A percentile compares a stretch with the other conserved stretches of the same genome.
These are phyloP conservation scores for Setomelanomma holmii DNA, from an alignment of 2,329 filamentous ascomycete species.

Conservation along the genomic window DNA sequence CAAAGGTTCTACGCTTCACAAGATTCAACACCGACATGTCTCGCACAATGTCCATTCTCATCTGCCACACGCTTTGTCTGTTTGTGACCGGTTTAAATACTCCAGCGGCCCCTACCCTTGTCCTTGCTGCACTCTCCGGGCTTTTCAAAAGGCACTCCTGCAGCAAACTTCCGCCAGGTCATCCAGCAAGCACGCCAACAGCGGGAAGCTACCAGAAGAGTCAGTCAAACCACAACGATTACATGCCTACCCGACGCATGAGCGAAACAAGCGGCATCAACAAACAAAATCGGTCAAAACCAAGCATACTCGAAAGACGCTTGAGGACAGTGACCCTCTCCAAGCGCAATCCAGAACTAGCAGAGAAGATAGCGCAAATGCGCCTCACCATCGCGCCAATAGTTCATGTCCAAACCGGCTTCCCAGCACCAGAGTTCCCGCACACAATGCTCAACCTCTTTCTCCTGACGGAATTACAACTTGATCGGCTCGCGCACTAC, in stretches of 20 bases:
- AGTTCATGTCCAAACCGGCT: constrained; percentile 64
- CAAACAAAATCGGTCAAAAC: constrained; percentile 15
- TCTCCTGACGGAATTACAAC: constrained; percentile 73
- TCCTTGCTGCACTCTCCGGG: constrained; percentile 14
- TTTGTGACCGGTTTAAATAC: constrained; percentile 39
- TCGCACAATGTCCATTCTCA: constrained; percentile 30
- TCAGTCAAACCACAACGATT: neutral
- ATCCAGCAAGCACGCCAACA: neutral
- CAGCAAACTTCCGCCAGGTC: constrained; percentile 15
- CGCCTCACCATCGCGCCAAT: constrained; percentile 71
- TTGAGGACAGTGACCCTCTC: constrained; percentile 14
- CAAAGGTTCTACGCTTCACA: constrained; percentile 31
- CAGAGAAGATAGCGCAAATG: constrained; percentile 70
- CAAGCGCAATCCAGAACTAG: constrained; percentile 56
- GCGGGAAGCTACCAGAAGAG: neutral
- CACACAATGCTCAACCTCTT: constrained; percentile 73
- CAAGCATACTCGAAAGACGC: constrained; percentile 18
- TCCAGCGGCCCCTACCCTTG: constrained; percentile 15
- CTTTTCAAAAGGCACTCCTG: constrained; percentile 5
- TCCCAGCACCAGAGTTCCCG: constrained; percentile 71
- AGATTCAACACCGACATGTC: constrained; percentile 19
- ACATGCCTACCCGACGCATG: constrained; percentile 15
- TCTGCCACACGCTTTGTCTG: constrained; percentile 27
- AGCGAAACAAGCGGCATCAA: constrained; percentile 17
- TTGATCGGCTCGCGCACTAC: constrained; percentile 73